These are phyloP conservation scores for Psophocarpus tetragonolobus DNA, from an alignment of 306 rosid genomes.

Conservation along the genomic window DNA sequence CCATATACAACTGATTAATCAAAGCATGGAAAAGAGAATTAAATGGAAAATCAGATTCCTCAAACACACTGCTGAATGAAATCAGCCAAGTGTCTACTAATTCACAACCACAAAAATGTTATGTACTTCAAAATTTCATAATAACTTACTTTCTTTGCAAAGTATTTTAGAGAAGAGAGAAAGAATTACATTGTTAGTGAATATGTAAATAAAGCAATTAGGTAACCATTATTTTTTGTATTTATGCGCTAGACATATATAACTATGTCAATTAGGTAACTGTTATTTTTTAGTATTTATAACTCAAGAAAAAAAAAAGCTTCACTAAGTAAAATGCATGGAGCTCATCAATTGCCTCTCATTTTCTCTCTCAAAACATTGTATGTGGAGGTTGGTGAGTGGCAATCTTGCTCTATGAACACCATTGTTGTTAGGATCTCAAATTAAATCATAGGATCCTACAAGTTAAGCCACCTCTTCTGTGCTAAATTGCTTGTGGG, in stretches of 20 bases:
- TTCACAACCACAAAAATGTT: not conserved
- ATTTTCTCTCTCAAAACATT: not conserved
- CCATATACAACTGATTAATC: slow-evolving; percentile 33
- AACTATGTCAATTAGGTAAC: not conserved
- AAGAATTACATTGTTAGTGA: not conserved
- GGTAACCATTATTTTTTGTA: too few species aligned
- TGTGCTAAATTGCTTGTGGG: not conserved
- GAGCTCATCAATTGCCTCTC: not conserved
- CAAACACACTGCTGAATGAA: slow-evolving; percentile 6
- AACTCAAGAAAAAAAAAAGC: not conserved
- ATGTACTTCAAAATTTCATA: slow-evolving; percentile 17
- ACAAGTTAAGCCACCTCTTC: not conserved
- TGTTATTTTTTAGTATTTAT: not conserved
- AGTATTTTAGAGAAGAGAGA: not conserved
- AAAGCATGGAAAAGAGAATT: slow-evolving; percentile 24
- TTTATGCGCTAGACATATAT: not conserved
- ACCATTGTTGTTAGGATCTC: not conserved
- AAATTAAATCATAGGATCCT: not conserved
- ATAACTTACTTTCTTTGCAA: not conserved
- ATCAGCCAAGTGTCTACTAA: not conserved
- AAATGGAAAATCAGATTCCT: not conserved
- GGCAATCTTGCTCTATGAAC: not conserved
- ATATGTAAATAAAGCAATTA: not conserved
- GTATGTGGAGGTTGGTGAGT: not conserved
- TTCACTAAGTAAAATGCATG: not conserved